These are phyloP conservation scores for Pythium apleroticum DNA, from an alignment of 352 stramenopile genomes.

Conservation along the genomic window DNA sequence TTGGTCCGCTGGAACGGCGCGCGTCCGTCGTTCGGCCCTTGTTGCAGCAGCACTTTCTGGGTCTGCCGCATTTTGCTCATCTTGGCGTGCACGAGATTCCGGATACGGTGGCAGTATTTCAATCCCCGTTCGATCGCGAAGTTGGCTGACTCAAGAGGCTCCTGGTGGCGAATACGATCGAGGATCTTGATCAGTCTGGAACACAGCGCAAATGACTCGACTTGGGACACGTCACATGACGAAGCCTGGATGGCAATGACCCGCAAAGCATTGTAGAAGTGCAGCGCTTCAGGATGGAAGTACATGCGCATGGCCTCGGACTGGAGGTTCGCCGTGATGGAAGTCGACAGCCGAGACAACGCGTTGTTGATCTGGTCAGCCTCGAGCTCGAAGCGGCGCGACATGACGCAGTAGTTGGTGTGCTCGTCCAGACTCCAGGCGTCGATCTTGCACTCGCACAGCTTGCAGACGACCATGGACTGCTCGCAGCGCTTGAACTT, in stretches of 20 bases:
- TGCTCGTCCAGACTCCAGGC: conserved; percentile 66
- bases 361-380: conserved; percentile 76
- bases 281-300: conserved; percentile 57
- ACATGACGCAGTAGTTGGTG: conserved; percentile 81
- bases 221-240: conserved; percentile 65
- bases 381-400: conserved; percentile 70
- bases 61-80: conserved; percentile 87
- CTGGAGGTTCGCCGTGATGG: conserved; percentile 57
- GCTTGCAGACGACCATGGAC: conserved; percentile 68
- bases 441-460: conserved; percentile 79
- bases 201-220: conserved; percentile 79
- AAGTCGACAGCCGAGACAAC: conserved; percentile 50
- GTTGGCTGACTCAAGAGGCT: conserved; percentile 38
- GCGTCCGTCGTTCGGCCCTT: conserved; percentile 40
- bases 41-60: conserved; percentile 79
- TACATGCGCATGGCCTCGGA: conserved; percentile 36
- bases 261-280: conserved; percentile 72
- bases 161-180: conserved; percentile 62
- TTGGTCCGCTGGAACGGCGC: conserved; percentile 72
- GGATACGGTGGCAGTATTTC: conserved; percentile 62
- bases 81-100: conserved; percentile 80
- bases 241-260: conserved; percentile 71
- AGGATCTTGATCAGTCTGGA: conserved; percentile 78
- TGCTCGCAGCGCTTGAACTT: conserved; percentile 51
- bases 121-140: conserved; percentile 47